A percentile compares a stretch with the other conserved stretches of the same genome.
Evolutionary conservation across 164 flowering plant genomes (phyloP).

Genomic region (Stephania japonica): DNA sequence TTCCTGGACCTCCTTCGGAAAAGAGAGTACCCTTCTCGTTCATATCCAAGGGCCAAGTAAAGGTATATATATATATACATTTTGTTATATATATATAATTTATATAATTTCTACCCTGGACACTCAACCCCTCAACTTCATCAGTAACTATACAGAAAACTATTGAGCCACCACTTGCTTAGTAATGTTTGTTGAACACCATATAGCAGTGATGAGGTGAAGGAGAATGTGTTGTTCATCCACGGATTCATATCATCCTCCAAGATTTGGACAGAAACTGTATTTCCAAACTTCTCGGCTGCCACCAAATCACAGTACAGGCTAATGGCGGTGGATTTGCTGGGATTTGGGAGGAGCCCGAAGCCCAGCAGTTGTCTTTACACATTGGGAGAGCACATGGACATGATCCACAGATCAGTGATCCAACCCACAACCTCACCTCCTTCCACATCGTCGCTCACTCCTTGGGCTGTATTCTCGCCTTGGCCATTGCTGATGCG

Average conservation of each 20-base stretch:
- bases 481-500: conserved; percentile 78
- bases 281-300: conserved; percentile 72
- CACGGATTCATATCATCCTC: conserved; percentile 97
- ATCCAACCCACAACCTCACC: conserved; percentile 56
- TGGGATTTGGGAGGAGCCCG: conserved; percentile 93
- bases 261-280: conserved; percentile 84
- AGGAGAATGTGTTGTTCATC: conserved; percentile 67
- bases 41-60: conserved; percentile 39
- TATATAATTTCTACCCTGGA: too few relatives aligned
- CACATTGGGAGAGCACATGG: conserved; percentile 76
- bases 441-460: conserved; percentile 97
- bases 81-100: too few relatives aligned
- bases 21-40: conserved; percentile 54
- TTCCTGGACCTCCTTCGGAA: conserved; percentile 50
- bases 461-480: conserved; percentile 90
- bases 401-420: conserved; percentile 85
- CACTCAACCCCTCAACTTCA: too few relatives aligned
- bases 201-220: conserved; percentile 1
- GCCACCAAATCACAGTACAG: conserved; percentile 47
- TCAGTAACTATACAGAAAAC: too few relatives aligned
- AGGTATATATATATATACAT: conserved; percentile 32
- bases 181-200: too few relatives aligned
- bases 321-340: conserved; percentile 67
- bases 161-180: too few relatives aligned
- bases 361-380: conserved; percentile 84